Base-by-base conservation (phyloP, 805 yeast genomes). In the Spathaspora hagerdaliae region DNA sequence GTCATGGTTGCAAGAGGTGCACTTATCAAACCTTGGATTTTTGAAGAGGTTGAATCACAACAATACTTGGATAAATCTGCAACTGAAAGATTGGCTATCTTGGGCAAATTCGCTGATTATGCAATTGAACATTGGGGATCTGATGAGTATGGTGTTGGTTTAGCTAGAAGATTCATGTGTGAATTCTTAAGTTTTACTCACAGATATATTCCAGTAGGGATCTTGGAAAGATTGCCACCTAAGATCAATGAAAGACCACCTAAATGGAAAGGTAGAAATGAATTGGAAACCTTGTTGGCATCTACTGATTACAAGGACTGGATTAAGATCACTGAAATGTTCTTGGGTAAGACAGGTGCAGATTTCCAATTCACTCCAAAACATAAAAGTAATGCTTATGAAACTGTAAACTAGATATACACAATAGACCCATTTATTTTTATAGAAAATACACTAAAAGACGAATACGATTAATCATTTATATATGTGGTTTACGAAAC, bases 1-100 rank as follows among this genome's bases (percentile, higher is more conserved):
- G 96, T 90, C 13, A 94, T 95, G 97, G 88, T 94, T 44, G 99
- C 98, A 2, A 79, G 99, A 59, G 99, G 98, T 45, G 98, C 98
- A 1, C 77, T 94, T 52, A 91, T 94, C 62, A 94, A 94, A 67
- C 99, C 99, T 32, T 94, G 99, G 99, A 87, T 94, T 42, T 94
- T 92, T 56, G 97, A 94, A 69, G 99, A 94, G 67, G 79, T 94
- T 46, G 95, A 92, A 47, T 74, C 92, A 6, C 81, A 83, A 56
- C 98, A 94, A 65, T 83, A 89, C 63, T 67, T 94, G 51, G 99
- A 94, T 64, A 94, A 92, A 69, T 74, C 88, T 2, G 83, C 96
- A n/a, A 73, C 84, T 15, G 97, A 94, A 67, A 79, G 99, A 64
- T 77, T 94, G 46, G 95, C 83, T 33, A 79, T 85, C 37, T 64